Percentiles rank a stretch among this genome's conserved stretches.
Conservation (phyloP, 805 yeast species). For the Metschnikowia proteae region DNA sequence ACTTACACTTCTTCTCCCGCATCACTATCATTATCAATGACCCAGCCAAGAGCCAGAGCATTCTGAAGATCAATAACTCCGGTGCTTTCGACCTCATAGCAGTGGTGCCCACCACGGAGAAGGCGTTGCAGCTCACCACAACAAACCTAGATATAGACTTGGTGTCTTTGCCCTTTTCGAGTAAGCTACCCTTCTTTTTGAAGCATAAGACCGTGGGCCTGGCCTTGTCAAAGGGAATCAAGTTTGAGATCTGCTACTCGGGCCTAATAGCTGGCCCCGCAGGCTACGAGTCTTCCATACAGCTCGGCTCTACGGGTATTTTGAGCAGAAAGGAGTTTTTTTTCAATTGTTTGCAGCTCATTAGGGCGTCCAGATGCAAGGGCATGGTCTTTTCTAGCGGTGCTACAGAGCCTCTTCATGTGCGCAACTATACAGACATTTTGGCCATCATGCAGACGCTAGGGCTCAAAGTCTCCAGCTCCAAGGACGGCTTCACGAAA, state of each 20-base stretch:
- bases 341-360: slow-evolving; percentile 65
- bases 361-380: slow-evolving; percentile 75
- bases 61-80: slow-evolving; percentile 42
- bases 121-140: slow-evolving; percentile 70
- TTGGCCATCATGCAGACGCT: slow-evolving; percentile 59
- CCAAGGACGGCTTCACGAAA: slow-evolving; percentile 55
- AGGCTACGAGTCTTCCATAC: slow-evolving; percentile 22
- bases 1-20: slow-evolving; percentile 53
- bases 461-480: slow-evolving; percentile 65
- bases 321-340: slow-evolving; percentile 59
- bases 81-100: slow-evolving; percentile 70
- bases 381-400: slow-evolving; percentile 83
- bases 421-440: slow-evolving; percentile 68
- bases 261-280: slow-evolving; percentile 44
- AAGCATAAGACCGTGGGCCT: slow-evolving; percentile 82
- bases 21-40: slow-evolving; percentile 76
- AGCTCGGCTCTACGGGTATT: slow-evolving; percentile 23
- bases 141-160: slow-evolving; percentile 77
- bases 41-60: slow-evolving; percentile 67
- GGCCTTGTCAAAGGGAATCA: slow-evolving; percentile 78
- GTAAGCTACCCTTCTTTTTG: slow-evolving; percentile 68
- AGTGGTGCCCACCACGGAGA: slow-evolving; percentile 75
- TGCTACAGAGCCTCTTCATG: slow-evolving; percentile 50
- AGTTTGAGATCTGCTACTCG: slow-evolving; percentile 73
- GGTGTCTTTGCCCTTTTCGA: slow-evolving; percentile 64